These are phyloP conservation scores for Tulasnella sp. DNA, from an alignment of 768 basidiomycete genomes.

Conservation along the genomic window DNA sequence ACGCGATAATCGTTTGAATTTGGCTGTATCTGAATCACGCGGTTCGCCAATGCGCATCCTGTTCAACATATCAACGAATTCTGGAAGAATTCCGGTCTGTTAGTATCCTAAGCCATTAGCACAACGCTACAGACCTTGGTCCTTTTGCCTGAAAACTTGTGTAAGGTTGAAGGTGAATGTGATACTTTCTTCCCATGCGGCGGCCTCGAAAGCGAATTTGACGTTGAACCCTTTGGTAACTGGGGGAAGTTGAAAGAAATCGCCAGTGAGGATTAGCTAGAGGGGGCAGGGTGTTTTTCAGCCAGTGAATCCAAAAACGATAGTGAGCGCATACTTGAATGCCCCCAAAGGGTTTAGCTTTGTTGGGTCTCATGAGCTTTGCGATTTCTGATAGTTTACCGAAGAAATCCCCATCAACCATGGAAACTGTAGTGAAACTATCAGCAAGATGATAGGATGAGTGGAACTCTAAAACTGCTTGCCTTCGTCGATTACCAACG, in stretches of 20 bases:
- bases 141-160: constrained; percentile 89
- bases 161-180: constrained; percentile 81
- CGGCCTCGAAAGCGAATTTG: constrained; percentile 88
- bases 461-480: constrained; percentile 18
- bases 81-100: constrained; percentile 30
- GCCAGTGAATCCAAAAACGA: background rate
- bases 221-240: constrained; percentile 48
- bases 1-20: constrained; percentile 59
- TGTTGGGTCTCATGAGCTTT: constrained; percentile 46
- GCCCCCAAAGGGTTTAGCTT: constrained; percentile 71
- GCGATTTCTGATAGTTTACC: constrained; percentile 79
- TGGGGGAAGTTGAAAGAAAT: constrained; percentile 97
- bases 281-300: constrained; percentile 17
- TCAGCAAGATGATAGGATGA: background rate
- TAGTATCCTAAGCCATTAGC: constrained; percentile 1
- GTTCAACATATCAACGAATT: constrained; percentile 92
- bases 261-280: constrained; percentile 87
- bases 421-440: constrained; percentile 57
- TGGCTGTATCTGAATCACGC: constrained; percentile 46
- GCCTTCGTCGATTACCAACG: constrained; percentile 43
- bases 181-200: constrained; percentile 60
- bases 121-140: constrained; percentile 45
- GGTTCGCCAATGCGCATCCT: constrained; percentile 91
- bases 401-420: constrained; percentile 89
- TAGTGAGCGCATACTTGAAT: constrained; percentile 50